Percentiles rank a stretch among this genome's conserved stretches.
Conservation (phyloP, 1,284 basidiomycete species). For the Baeospora myosura region DNA sequence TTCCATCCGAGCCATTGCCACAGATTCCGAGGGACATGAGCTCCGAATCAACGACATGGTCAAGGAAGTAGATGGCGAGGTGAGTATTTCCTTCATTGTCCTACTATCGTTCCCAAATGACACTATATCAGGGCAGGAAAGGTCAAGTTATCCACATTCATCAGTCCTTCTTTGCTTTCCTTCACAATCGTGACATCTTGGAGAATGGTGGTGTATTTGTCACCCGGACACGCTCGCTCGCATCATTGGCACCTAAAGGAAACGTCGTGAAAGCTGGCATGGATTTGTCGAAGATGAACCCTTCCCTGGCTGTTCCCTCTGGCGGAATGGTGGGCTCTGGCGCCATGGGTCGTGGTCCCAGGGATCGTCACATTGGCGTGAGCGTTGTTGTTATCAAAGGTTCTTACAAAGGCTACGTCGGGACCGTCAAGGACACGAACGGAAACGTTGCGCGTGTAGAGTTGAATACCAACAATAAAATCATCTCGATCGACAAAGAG, state of each 20-base stretch:
- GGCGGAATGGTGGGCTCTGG: slow-evolving; percentile 81
- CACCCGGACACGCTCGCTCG: slow-evolving; percentile 71
- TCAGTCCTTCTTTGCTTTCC: slow-evolving; percentile 90
- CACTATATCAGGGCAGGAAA: slow-evolving; percentile 60
- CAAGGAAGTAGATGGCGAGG: slow-evolving; percentile 89
- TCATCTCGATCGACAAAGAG: slow-evolving; percentile 80
- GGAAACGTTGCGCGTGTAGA: slow-evolving; percentile 87
- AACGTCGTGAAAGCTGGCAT: slow-evolving; percentile 52
- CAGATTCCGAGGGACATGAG: slow-evolving; percentile 84
- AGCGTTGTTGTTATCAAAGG: slow-evolving; percentile 82
- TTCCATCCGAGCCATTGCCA: slow-evolving; percentile 80
- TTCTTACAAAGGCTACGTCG: slow-evolving; percentile 85
- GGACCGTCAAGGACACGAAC: slow-evolving; percentile 93
- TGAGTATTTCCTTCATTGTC: slow-evolving; percentile 27
- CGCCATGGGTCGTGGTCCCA: slow-evolving; percentile 62
- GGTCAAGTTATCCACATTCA: slow-evolving; percentile 93
- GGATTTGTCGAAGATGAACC: slow-evolving; percentile 97
- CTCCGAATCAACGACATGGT: slow-evolving; percentile 84
- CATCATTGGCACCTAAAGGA: slow-evolving; percentile 81
- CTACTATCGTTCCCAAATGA: not conserved
- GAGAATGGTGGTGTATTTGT: slow-evolving; percentile 96
- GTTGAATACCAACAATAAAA: slow-evolving; percentile 84
- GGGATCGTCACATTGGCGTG: slow-evolving; percentile 80
- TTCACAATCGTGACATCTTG: slow-evolving; percentile 84
- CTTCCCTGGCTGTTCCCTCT: slow-evolving; percentile 58